A percentile compares a stretch with the other conserved stretches of the same genome.
Evolutionary conservation across 2,329 filamentous ascomycete genomes (phyloP).

Genomic region (Penicillium sp.): DNA sequence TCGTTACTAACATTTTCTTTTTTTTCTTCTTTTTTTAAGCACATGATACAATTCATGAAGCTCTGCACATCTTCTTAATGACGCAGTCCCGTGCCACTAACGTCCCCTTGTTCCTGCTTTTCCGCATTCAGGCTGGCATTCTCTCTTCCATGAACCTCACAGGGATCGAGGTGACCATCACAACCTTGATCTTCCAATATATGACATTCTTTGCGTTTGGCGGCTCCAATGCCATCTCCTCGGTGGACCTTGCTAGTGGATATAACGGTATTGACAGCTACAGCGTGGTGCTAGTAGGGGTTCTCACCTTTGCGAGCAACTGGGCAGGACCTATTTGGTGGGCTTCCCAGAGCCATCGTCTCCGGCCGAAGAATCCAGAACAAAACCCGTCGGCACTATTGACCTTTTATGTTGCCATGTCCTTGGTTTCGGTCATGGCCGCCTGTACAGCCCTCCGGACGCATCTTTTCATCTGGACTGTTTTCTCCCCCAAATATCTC

Average conservation of each 20-base stretch:
- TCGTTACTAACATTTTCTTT: constrained; percentile 16
- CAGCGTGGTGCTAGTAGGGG: constrained; percentile 74
- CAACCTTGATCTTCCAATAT: constrained; percentile 74
- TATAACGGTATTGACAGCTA: constrained; percentile 89
- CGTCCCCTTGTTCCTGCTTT: constrained; percentile 77
- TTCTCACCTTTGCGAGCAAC: constrained; percentile 82
- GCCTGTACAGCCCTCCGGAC: constrained; percentile 80
- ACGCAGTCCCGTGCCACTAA: constrained; percentile 86
- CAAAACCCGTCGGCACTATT: constrained; percentile 57
- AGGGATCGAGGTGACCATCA: constrained; percentile 62
- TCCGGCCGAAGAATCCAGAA: constrained; percentile 28
- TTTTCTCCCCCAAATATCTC: constrained; percentile 95
- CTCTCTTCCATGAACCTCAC: constrained; percentile 44
- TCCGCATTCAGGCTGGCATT: constrained; percentile 60
- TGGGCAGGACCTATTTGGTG: constrained; percentile 93
- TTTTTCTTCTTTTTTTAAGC: constrained; percentile 16
- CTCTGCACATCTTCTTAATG: constrained; percentile 74
- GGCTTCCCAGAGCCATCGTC: constrained; percentile 58
- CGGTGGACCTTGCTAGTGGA: constrained; percentile 88
- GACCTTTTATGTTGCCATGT: constrained; percentile 68
- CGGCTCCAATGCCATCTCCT: constrained; percentile 90
- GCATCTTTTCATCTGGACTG: constrained; percentile 97
- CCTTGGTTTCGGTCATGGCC: constrained; percentile 74
- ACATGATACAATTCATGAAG: constrained; percentile 53
- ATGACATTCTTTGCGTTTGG: constrained; percentile 85